Base-by-base conservation (phyloP, 306 rosid species). In the Vigna reflexopilosa region DNA sequence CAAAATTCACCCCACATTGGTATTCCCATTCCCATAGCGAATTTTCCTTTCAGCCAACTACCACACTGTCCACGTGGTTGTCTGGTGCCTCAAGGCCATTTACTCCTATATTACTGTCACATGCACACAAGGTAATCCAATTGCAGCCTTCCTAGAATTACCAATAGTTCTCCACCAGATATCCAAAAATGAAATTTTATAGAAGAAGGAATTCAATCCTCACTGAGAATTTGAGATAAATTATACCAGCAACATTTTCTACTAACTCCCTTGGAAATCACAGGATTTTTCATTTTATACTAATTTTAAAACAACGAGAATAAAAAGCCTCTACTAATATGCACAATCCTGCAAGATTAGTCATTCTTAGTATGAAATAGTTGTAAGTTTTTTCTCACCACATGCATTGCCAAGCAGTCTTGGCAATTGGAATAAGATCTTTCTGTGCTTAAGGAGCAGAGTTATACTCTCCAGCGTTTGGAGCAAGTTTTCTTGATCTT, bases 401-500 rank as follows among this genome's bases (percentile, higher is more conserved):
- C 66, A 24, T 68, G 30, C 59, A 79, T 44, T 73, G 65, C 68
- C 52, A 17, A 20, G 13, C 10, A 30, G 54, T 67, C 50, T 81
- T 48, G 36, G 65, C 32, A 38, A 14, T 50, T 26, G 52, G 56
- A 73, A 47, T 14, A 51, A 9, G 32, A 15, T 11, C 6, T 50
- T 36, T 19, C 5, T 67, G 4, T 24, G 45, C 38, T 67, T 15
- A 49, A 75, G 77, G 54, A 59, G 47, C 54, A 51, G 24, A 45
- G 40, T 26, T 70, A 61, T 48, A 61, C 50, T 44, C 47, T 48
- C 26, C 30, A 68, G 40, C 40, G 51, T 59, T 36, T 67, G 52
- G 17, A 49, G 48, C 65, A 81, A 58, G 15, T 74, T 75, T 38
- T 81, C 51, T 81, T 70, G 15, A 45, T 68, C 38, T 40, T 28